Conservation (phyloP, 1,284 basidiomycete species). For the Apiotrichum siamense region DNA sequence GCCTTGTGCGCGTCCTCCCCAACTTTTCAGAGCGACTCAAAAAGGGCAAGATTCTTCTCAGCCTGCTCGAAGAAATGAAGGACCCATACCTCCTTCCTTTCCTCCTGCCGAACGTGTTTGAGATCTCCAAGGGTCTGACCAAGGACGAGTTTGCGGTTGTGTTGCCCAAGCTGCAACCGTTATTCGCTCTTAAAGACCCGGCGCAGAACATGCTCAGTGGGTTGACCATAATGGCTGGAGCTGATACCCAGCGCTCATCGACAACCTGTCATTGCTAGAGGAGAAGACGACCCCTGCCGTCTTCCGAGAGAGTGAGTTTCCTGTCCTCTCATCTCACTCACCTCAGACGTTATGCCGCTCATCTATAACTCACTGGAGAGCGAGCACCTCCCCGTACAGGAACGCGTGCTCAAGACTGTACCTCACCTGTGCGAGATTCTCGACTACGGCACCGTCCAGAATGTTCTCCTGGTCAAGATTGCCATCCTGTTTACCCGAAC, state of each 20-base stretch:
- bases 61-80: constrained; percentile 96
- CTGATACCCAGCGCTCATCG: constrained; percentile 58
- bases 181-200: constrained; percentile 89
- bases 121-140: constrained; percentile 72
- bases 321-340: neutral
- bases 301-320: constrained; percentile 75
- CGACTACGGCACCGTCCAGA: constrained; percentile 85
- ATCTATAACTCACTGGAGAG: constrained; percentile 93
- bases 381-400: constrained; percentile 84
- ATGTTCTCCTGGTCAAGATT: constrained; percentile 76
- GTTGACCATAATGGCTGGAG: constrained; percentile 4
- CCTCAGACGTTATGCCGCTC: constrained; percentile 79
- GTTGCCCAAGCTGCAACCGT: constrained; percentile 78
- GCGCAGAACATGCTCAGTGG: constrained; percentile 86
- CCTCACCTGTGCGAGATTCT: constrained; percentile 86
- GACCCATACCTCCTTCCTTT: constrained; percentile 85
- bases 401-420: constrained; percentile 76
- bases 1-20: constrained; percentile 71
- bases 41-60: constrained; percentile 86
- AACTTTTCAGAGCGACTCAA: constrained; percentile 82
- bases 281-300: constrained; percentile 79
- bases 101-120: constrained; percentile 96
- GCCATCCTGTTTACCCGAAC: constrained; percentile 89
- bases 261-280: constrained; percentile 81
- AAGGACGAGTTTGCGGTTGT: constrained; percentile 73